Base-by-base conservation (phyloP, 2,329 filamentous ascomycete species). In the Camillea tinctor region DNA sequence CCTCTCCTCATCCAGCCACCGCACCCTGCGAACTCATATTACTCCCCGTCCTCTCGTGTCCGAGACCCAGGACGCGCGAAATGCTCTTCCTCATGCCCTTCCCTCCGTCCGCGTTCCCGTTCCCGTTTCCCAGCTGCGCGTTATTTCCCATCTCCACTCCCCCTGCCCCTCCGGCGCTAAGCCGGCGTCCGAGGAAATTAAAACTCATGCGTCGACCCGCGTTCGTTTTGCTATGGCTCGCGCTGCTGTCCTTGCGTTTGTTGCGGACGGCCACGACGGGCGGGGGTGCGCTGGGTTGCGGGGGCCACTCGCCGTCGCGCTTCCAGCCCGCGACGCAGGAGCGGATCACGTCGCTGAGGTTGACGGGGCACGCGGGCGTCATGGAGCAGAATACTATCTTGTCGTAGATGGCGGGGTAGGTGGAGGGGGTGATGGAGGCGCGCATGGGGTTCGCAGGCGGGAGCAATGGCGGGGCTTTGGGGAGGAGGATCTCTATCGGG, bases 241-340 rank as follows among this genome's bases (percentile, higher is more conserved):
- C 54, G 51, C 52, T 66, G 68, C 69, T 73, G 72, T 69, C 63
- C 55, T 64, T 67, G 58, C 62, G 80, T 72, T 74, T 80, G 66
- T 76, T 80, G 48, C 76, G 75, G 11, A 74, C 69, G 2, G 73
- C 75, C 3, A 77, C 70, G 11, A 66, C 74, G 61, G 69, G 75
- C 57, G 66, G 73, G 69, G 80, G 67, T 52, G 82, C 70, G 19
- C 78, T 77, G 0, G 81, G 74, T 66, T 85, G 86, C 1, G 91
- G 92, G 4, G 94, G 93, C 94, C 94, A 98, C 74, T 97, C 92
- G 17, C 93, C 93, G 69, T 95, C 92, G 49, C 91, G 84, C 75
- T 96, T 96, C 94, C 94, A 97, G 50, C 94, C 94, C 24, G 89
- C 83, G 0, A 98, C 93, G 65, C 94, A 90, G 13, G 91, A 87